Conservation (phyloP, 139 green algal genomes). For the Picochlorum sp. region DNA sequence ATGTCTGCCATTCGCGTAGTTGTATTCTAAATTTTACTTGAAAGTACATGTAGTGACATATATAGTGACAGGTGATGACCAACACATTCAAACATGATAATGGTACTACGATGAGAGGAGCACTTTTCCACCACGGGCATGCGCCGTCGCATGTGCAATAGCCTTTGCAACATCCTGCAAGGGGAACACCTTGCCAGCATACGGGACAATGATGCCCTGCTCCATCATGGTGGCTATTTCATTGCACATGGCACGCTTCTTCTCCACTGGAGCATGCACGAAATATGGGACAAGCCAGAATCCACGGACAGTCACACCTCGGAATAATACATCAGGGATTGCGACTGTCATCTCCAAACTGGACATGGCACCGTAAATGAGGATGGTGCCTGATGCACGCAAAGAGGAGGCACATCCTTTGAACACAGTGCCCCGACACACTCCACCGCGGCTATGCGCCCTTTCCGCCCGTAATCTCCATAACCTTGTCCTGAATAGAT, state of each 20-base stretch:
- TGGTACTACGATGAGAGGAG: conserved; percentile 15
- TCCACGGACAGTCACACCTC: conserved; percentile 12
- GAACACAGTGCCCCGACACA: conserved; percentile 31
- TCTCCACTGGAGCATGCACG: background rate
- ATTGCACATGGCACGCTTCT: background rate
- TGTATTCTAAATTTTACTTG: background rate
- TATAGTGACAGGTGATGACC: no score
- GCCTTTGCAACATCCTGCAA: conserved; percentile 22
- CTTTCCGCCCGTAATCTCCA: conserved; percentile 32
- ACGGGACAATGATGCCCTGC: conserved; percentile 13
- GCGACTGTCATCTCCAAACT: background rate
- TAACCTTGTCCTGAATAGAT: conserved; percentile 19
- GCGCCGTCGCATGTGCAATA: conserved; percentile 2
- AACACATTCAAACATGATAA: background rate
- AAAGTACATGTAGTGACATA: no score
- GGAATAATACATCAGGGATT: conserved; percentile 24
- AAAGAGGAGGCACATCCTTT: background rate
- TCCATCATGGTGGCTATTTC: conserved; percentile 14
- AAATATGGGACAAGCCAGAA: conserved; percentile 20
- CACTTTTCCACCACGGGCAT: conserved; percentile 31
- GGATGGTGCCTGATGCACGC: conserved; percentile 4
- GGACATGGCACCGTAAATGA: conserved; percentile 27
- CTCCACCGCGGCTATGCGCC: conserved; percentile 31
- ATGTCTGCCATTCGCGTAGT: background rate
- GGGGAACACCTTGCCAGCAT: conserved; percentile 14